Conservation (phyloP, 495 filamentous ascomycete genomes). For the Viridothelium virens region DNA sequence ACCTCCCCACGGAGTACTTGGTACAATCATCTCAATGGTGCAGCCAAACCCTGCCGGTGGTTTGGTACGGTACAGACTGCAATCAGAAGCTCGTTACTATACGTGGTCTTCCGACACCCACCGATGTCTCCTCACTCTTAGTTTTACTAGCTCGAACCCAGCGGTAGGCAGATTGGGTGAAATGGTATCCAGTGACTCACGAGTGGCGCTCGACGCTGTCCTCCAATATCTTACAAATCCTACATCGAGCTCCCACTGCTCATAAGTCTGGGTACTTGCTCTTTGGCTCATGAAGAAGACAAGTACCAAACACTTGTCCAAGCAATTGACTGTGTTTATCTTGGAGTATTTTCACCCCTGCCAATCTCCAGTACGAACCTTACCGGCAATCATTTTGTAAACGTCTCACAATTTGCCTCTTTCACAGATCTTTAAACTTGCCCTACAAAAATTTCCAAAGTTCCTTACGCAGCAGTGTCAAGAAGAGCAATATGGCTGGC, state of each 20-base stretch:
- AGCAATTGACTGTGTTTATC: no score
- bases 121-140: no score
- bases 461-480: background rate
- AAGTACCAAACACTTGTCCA: no score
- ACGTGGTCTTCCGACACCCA: no score
- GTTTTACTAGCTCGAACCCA: no score
- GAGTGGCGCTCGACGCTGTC: background rate
- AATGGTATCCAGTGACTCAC: background rate
- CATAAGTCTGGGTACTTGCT: background rate
- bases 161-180: background rate
- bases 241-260: background rate
- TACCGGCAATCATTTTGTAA: background rate
- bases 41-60: no score
- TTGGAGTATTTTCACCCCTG: no score
- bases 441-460: background rate
- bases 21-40: no score
- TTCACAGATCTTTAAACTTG: background rate
- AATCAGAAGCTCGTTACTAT: no score
- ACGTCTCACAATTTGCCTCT: background rate
- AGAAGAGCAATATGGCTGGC: background rate
- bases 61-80: no score
- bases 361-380: no score
- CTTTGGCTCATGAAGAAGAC: background rate
- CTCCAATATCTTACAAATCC: conserved; percentile 7
- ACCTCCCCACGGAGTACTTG: no score